Conservation (phyloP, 2,329 filamentous ascomycete genomes). For the Colletotrichum cuscutae region DNA sequence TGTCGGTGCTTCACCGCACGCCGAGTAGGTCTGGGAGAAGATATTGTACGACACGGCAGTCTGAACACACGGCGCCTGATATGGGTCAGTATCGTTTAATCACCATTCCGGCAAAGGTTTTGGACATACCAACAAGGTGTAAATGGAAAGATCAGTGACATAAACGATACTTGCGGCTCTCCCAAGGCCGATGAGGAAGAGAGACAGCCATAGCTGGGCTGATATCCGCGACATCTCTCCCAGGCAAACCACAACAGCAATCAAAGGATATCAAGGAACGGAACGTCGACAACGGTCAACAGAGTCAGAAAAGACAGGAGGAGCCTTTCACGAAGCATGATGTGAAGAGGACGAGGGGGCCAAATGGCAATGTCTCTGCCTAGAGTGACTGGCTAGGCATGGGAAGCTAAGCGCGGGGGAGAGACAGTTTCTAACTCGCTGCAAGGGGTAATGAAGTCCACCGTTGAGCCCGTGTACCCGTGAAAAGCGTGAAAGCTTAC, state of each 20-base stretch:
- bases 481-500: neutral
- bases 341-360: neutral
- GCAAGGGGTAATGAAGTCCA: conserved; percentile 13
- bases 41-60: conserved; percentile 57
- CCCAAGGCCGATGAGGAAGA: neutral
- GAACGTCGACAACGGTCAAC: conserved; percentile 5
- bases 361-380: neutral
- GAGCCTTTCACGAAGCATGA: neutral
- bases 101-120: neutral
- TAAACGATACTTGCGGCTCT: conserved; percentile 47
- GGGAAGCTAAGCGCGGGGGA: neutral
- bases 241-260: neutral
- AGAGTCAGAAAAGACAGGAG: neutral
- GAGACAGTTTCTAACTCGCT: neutral
- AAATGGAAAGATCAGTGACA: conserved; percentile 56
- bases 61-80: conserved; percentile 61
- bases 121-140: conserved; percentile 50
- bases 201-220: neutral
- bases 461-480: neutral
- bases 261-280: neutral
- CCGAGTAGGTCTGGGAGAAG: conserved; percentile 51
- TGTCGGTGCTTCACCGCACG: conserved; percentile 55
- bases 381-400: neutral
- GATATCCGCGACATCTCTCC: conserved; percentile 7
- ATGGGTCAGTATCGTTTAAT: neutral